These are phyloP conservation scores for Lactifluus rugatus DNA, from an alignment of 768 basidiomycete genomes.

Conservation along the genomic window DNA sequence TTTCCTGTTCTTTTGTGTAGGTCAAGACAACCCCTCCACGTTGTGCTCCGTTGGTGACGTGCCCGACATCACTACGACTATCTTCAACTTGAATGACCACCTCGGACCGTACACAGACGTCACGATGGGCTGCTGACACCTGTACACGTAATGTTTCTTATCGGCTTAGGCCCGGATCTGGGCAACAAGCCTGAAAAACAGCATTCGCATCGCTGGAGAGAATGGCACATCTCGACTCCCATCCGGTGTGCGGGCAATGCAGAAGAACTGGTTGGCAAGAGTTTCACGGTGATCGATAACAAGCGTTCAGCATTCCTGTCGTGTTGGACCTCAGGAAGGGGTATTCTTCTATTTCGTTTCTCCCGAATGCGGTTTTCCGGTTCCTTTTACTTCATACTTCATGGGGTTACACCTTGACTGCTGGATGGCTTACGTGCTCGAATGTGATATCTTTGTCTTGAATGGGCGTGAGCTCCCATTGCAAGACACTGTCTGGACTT, in stretches of 20 bases:
- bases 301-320: conserved; percentile 1
- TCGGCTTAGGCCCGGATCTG: too few relatives aligned
- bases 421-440: too few relatives aligned
- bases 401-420: too few relatives aligned
- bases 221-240: conserved; percentile 45
- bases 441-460: too few relatives aligned
- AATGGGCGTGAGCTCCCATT: too few relatives aligned
- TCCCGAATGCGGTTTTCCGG: too few relatives aligned
- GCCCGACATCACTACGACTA: conserved; percentile 38
- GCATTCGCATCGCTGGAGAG: conserved; percentile 43
- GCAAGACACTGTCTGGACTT: too few relatives aligned
- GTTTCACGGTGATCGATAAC: conserved; percentile 51
- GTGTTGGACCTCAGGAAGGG: background rate
- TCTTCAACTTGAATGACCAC: conserved; percentile 15
- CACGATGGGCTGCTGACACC: conserved; percentile 18
- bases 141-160: too few relatives aligned
- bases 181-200: conserved; percentile 43
- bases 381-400: too few relatives aligned
- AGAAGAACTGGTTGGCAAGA: conserved; percentile 29
- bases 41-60: conserved; percentile 48
- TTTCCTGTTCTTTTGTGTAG: conserved; percentile 22
- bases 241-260: conserved; percentile 33
- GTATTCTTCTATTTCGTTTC: too few relatives aligned
- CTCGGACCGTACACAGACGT: conserved; percentile 18
- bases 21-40: conserved; percentile 48